These are phyloP conservation scores for Pythium aphanidermatum DNA, from an alignment of 352 stramenopile species.

Conservation along the genomic window DNA sequence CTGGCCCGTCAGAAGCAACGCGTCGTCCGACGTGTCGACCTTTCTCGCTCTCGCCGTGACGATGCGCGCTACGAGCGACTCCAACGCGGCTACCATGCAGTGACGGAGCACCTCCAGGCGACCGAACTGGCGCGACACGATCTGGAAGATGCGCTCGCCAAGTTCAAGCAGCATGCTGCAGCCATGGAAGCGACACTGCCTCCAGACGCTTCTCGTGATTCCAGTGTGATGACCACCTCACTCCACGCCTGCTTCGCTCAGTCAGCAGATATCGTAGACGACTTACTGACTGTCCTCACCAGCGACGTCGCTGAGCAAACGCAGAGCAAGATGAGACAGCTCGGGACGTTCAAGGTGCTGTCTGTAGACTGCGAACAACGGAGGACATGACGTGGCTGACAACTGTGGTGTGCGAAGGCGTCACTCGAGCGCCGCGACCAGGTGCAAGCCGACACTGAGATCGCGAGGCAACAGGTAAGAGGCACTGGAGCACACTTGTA, in stretches of 20 bases:
- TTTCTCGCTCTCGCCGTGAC: background rate
- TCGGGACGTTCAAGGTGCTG: constrained; percentile 32
- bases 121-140: constrained; percentile 18
- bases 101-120: constrained; percentile 28
- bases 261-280: constrained; percentile 10
- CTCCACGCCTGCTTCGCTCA: constrained; percentile 12
- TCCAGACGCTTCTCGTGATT: constrained; percentile 11
- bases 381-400: too few relatives aligned
- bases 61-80: constrained; percentile 33
- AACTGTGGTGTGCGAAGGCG: too few relatives aligned
- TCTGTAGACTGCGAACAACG: too few relatives aligned
- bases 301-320: constrained; percentile 25
- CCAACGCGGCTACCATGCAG: constrained; percentile 19
- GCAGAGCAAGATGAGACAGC: constrained; percentile 24
- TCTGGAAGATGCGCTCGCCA: constrained; percentile 19
- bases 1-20: constrained; percentile 21
- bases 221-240: constrained; percentile 18
- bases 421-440: constrained; percentile 26
- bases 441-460: constrained; percentile 23
- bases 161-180: constrained; percentile 12
- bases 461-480: constrained; percentile 26
- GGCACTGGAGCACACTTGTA: background rate
- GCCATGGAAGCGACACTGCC: constrained; percentile 14
- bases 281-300: constrained; percentile 16
- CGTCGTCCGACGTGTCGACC: constrained; percentile 1